A percentile compares a stretch with the other conserved stretches of the same genome.
phyloP scores from a whole-genome alignment of 139 green algal species.

The Micractinium sp. region DNA sequence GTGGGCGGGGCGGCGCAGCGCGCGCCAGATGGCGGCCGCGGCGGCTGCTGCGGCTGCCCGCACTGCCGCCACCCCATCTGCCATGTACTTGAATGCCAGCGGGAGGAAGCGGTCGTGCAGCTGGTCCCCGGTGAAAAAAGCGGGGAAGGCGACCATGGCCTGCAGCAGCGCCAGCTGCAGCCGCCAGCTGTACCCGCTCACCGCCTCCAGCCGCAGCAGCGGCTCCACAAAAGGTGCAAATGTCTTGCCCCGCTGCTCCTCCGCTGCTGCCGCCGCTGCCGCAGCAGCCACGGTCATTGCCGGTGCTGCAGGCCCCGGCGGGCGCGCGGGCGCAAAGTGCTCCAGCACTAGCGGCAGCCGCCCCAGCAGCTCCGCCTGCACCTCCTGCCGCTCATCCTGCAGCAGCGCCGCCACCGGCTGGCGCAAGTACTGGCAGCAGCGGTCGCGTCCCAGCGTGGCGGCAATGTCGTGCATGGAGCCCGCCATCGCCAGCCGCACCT shows the following conservation, averaged over 20 bases:
- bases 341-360: slow-evolving; percentile 7
- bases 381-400: slow-evolving; percentile 51
- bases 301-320: not conserved
- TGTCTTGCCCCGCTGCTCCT: slow-evolving; percentile 24
- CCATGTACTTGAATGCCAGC: slow-evolving; percentile 53
- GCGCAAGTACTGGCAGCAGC: slow-evolving; percentile 55
- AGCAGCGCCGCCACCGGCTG: slow-evolving; percentile 58
- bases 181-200: slow-evolving; percentile 49
- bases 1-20: slow-evolving; percentile 50
- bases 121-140: slow-evolving; percentile 40
- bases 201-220: slow-evolving; percentile 55
- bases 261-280: not conserved
- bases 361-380: slow-evolving; percentile 52
- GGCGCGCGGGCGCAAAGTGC: not conserved
- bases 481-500: slow-evolving; percentile 52
- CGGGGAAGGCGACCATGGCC: slow-evolving; percentile 51
- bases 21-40: slow-evolving; percentile 53
- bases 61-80: slow-evolving; percentile 49
- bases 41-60: slow-evolving; percentile 57
- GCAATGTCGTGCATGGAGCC: slow-evolving; percentile 50
- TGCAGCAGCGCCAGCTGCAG: slow-evolving; percentile 48
- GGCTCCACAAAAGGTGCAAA: slow-evolving; percentile 58
- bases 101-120: slow-evolving; percentile 61
- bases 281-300: not conserved
- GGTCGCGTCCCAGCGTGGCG: slow-evolving; percentile 37